Conservation (phyloP, 2,329 filamentous ascomycete genomes). For the Xylogone sp. region DNA sequence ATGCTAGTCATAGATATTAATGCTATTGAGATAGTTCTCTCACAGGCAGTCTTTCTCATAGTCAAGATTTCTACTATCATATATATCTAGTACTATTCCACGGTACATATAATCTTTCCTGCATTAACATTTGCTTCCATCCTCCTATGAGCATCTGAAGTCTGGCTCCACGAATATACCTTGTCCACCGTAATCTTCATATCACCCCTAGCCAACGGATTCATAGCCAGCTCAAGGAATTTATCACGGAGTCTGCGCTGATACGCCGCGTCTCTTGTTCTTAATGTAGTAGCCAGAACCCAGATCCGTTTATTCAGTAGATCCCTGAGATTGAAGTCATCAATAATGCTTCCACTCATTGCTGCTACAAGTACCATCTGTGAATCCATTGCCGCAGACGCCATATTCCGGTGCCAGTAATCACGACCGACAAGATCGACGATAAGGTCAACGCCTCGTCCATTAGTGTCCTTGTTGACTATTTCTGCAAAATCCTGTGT, state of each 20-base stretch:
- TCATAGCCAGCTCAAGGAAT: slow-evolving; percentile 67
- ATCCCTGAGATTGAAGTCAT: slow-evolving; percentile 42
- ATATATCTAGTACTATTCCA: slow-evolving; percentile 15
- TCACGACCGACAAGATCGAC: slow-evolving; percentile 79
- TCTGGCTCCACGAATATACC: slow-evolving; percentile 75
- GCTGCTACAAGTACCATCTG: slow-evolving; percentile 72
- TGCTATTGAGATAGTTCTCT: too few species aligned
- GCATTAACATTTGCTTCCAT: slow-evolving; percentile 69
- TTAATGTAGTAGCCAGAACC: slow-evolving; percentile 77
- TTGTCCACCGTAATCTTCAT: slow-evolving; percentile 80
- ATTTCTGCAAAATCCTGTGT: slow-evolving; percentile 71
- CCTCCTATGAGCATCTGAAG: slow-evolving; percentile 66
- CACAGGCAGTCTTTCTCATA: too few species aligned
- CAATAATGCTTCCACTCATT: slow-evolving; percentile 69
- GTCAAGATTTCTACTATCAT: too few species aligned
- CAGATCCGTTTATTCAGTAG: slow-evolving; percentile 70
- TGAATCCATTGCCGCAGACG: slow-evolving; percentile 70
- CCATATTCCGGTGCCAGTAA: slow-evolving; percentile 78
- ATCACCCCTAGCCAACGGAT: slow-evolving; percentile 66
- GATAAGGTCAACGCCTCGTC: slow-evolving; percentile 79
- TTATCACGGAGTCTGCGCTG: slow-evolving; percentile 74
- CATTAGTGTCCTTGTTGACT: slow-evolving; percentile 66
- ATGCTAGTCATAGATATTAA: too few species aligned
- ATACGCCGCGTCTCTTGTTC: slow-evolving; percentile 75
- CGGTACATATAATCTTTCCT: slow-evolving; percentile 65